Evolutionary conservation across 164 flowering plant genomes (phyloP).

Genomic region (Vitis rotundifolia): DNA sequence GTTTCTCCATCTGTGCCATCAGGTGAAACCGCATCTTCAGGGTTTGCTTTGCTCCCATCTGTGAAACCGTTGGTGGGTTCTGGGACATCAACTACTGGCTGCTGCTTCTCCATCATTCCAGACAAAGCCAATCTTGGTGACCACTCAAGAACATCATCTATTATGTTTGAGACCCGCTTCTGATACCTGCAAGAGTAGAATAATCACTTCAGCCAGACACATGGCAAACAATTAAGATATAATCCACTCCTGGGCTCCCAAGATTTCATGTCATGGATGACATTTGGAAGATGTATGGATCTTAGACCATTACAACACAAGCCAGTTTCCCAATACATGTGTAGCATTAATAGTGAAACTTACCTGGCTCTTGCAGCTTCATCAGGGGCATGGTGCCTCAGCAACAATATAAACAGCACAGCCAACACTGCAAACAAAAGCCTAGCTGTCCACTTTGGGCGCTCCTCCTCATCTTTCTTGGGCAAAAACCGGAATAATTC

Average conservation of each 20-base stretch:
- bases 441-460: constrained; percentile 93
- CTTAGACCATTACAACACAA: too few relatives aligned
- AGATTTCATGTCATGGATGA: too few relatives aligned
- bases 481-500: constrained; percentile 97
- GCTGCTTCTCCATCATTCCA: constrained; percentile 89
- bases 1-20: constrained; percentile 25
- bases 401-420: constrained; percentile 58
- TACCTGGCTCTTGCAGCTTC: constrained; percentile 99
- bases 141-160: constrained; percentile 98
- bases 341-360: constrained; percentile 12
- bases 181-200: constrained; percentile 70
- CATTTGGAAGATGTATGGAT: too few relatives aligned
- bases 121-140: constrained; percentile 84
- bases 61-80: constrained; percentile 34
- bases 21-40: constrained; percentile 25
- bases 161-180: constrained; percentile 88
- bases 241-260: too few relatives aligned
- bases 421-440: constrained; percentile 71
- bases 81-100: constrained; percentile 46
- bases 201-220: background rate
- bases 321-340: background rate
- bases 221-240: too few relatives aligned
- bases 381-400: constrained; percentile 97
- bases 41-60: constrained; percentile 26
- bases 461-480: constrained; percentile 89